Percentiles rank a stretch among this genome's conserved stretches.
Conservation (phyloP, 1,284 basidiomycete species). For the Fomitopsis palustris region DNA sequence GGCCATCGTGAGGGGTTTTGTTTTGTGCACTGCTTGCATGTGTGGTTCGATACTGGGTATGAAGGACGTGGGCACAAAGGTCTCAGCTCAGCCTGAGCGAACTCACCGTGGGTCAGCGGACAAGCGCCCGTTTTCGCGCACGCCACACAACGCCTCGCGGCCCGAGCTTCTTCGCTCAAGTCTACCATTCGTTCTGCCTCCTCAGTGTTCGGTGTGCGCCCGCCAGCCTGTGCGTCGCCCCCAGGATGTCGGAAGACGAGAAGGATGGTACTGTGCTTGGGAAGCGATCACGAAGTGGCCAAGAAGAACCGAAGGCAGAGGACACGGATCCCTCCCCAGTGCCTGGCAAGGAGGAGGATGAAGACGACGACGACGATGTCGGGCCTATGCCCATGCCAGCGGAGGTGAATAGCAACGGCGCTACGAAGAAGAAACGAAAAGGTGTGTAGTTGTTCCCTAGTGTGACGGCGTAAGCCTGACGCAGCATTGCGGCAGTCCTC, state of each 20-base stretch:
- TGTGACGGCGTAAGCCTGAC: not conserved
- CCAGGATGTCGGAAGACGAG: slow-evolving; percentile 37
- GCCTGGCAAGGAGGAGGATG: slow-evolving; percentile 23
- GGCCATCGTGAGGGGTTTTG: no score
- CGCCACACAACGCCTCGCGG: not conserved
- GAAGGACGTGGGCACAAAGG: no score
- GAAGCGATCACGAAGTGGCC: slow-evolving; percentile 53
- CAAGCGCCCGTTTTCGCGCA: not conserved
- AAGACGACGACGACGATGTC: slow-evolving; percentile 66
- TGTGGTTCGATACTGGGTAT: no score
- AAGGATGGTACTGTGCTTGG: slow-evolving; percentile 50
- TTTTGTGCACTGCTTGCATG: no score
- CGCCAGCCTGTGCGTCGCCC: no score
- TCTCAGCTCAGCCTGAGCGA: no score
- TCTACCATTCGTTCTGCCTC: no score
- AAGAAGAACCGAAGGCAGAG: slow-evolving; percentile 22
- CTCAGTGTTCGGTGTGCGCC: no score
- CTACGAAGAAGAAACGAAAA: slow-evolving; percentile 68
- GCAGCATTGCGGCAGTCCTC: slow-evolving; percentile 41
- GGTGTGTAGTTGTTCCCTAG: slow-evolving; percentile 34
- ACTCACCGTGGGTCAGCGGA: not conserved
- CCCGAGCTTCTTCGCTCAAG: not conserved
- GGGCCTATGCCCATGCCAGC: slow-evolving; percentile 75
- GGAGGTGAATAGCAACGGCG: slow-evolving; percentile 31
- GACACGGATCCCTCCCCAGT: slow-evolving; percentile 15